Evolutionary conservation across 805 yeast genomes (phyloP), one percentile per base, ranked within the genome.

Genomic region (Saccharomyces eubayanus): DNA sequence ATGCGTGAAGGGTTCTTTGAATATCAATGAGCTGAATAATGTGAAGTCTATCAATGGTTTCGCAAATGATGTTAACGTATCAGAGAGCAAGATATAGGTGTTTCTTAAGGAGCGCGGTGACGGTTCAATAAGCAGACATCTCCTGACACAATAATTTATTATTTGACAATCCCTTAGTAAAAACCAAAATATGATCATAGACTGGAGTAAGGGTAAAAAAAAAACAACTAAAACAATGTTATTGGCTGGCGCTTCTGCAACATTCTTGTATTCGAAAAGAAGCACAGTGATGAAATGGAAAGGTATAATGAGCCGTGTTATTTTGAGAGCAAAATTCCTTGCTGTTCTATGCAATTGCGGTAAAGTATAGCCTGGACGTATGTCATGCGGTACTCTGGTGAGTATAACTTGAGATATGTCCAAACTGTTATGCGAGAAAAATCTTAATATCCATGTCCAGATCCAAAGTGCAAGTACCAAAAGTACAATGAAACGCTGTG

Each of bases 21-120:
- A 47, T 3, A 70, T 47, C 21, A 79, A 54, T 65, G 87, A 77
- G 2, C 78, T 29, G 59, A 81, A 80, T 36, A 86, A 74, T 3
- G 79, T 77, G 21, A 85, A 70, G 68, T 94, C 98, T 48, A 87
- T 84, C 49, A 89, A 62, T 0, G 89, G 87, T 63, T 83, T 83
- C 3, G 89, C 74, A 65, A 86, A 89, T 0, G 97, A 89, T 0
- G 95, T 86, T 48, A 94, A 73, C 5, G 90, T 82, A 72, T 92
- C 99, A 6, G 96, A 82, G 12, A 91, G 67, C 48, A 94, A 69
- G 41, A 92, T 87, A 65, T 92, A 97, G 53, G 66, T 71, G 50
- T 67, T 80, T 75, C 66, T 72, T 67, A 55, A 65, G 52, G 64
- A 59, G 50, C 57, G 29, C 49, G 65, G 57, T 59, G 59, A 49